Evolutionary conservation across 2,329 filamentous ascomycete genomes (phyloP).

Genomic region (Cylindrodendrum hubeiense): DNA sequence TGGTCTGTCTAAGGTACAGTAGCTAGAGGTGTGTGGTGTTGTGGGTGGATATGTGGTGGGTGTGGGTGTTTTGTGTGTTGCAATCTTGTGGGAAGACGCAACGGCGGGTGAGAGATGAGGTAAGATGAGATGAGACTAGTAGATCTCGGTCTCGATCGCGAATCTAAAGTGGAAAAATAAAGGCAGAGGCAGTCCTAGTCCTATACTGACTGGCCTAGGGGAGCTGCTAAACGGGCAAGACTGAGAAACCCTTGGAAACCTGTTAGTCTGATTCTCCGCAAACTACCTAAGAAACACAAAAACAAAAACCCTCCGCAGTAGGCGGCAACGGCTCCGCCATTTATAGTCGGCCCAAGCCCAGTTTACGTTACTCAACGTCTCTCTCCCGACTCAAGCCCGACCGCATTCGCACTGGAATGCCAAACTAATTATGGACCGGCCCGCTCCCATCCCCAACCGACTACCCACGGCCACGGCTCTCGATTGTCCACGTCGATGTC

Average conservation of each 20-base stretch:
- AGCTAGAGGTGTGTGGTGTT: conserved; percentile 2
- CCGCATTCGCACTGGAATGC: conserved; percentile 14
- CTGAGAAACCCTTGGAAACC: not conserved
- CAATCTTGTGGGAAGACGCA: not conserved
- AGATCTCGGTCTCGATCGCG: not conserved
- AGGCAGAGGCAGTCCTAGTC: not conserved
- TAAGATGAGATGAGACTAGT: not conserved
- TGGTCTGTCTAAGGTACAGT: conserved; percentile 12
- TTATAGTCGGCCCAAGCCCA: conserved; percentile 18
- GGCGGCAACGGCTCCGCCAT: conserved; percentile 15
- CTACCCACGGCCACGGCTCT: conserved; percentile 13
- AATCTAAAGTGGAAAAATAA: not conserved
- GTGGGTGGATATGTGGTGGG: conserved; percentile 9
- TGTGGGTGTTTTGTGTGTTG: conserved; percentile 9
- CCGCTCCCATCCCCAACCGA: conserved; percentile 15
- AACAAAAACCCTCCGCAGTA: not conserved
- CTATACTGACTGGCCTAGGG: not conserved
- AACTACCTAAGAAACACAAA: conserved; percentile 3
- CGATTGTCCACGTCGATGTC: conserved; percentile 24
- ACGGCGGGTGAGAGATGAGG: not conserved
- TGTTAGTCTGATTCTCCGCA: conserved; percentile 1
- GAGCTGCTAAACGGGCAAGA: not conserved
- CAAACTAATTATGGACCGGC: conserved; percentile 23
- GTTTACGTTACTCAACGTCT: not conserved
- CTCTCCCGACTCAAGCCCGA: not conserved